Evolutionary conservation across 495 filamentous ascomycete species (phyloP).

Genomic region (Rostrohypoxylon terebratum): DNA sequence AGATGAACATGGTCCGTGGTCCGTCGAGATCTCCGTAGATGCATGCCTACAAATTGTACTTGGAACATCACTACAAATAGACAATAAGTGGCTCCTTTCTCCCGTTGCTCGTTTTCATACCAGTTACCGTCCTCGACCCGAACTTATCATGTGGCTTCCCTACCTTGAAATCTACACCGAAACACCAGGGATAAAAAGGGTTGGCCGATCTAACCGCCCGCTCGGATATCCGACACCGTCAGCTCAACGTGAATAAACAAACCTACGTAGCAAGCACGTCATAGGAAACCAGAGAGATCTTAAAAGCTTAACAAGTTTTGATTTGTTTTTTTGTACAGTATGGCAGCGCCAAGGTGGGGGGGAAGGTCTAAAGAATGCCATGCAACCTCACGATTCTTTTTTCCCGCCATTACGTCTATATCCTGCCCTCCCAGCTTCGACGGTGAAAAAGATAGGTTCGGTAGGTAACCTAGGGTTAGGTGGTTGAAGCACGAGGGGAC

Average conservation of each 20-base stretch:
- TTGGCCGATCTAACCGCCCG: background rate
- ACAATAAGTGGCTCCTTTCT: no score
- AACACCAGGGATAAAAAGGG: background rate
- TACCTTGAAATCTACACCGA: background rate
- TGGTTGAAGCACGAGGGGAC: constrained; percentile 21
- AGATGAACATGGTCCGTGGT: background rate
- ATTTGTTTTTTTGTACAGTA: constrained; percentile 52
- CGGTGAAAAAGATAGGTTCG: constrained; percentile 15
- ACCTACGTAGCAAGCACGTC: background rate
- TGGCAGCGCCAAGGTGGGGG: constrained; percentile 39
- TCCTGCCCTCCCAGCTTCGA: constrained; percentile 24
- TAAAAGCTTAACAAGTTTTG: constrained; percentile 38
- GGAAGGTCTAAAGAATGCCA: constrained; percentile 48
- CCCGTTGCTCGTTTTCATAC: background rate
- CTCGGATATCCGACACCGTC: background rate
- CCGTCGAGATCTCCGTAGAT: background rate
- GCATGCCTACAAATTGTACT: no score
- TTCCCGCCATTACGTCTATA: constrained; percentile 47
- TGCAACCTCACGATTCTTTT: constrained; percentile 46
- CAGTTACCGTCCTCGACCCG: background rate
- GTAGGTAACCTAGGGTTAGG: background rate
- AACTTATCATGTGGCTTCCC: background rate
- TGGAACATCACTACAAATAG: no score
- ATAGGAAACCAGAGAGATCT: constrained; percentile 17
- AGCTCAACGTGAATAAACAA: background rate